These are phyloP conservation scores for Yarrowia porcina DNA, from an alignment of 805 yeast genomes.

Conservation along the genomic window DNA sequence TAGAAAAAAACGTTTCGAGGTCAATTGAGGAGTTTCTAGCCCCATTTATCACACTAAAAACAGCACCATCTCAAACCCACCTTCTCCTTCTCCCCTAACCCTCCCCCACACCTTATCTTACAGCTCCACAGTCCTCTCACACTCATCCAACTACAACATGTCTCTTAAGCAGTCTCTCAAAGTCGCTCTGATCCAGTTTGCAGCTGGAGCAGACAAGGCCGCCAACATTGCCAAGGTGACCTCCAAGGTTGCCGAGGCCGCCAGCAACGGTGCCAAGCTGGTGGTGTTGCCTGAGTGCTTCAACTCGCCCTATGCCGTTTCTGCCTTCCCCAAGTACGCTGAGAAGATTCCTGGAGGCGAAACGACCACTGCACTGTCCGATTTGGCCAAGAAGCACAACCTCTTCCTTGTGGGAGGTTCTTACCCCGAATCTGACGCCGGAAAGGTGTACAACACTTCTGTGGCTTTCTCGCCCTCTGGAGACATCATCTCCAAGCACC, in stretches of 20 bases:
- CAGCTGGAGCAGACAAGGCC: slow-evolving; percentile 75
- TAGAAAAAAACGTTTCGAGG: too few relatives aligned
- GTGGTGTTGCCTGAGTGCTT: slow-evolving; percentile 93
- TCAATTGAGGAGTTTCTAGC: not conserved
- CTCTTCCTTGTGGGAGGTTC: slow-evolving; percentile 86
- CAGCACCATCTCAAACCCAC: too few relatives aligned
- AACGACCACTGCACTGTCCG: slow-evolving; percentile 57
- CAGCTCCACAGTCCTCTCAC: not conserved
- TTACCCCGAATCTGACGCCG: slow-evolving; percentile 69
- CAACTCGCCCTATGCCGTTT: slow-evolving; percentile 90
- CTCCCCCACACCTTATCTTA: not conserved
- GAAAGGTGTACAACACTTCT: slow-evolving; percentile 67
- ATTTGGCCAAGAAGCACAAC: slow-evolving; percentile 60
- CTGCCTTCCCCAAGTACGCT: slow-evolving; percentile 81
- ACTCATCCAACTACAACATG: slow-evolving; percentile 29
- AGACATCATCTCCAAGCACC: slow-evolving; percentile 75
- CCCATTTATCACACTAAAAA: too few relatives aligned
- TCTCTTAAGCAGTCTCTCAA: slow-evolving; percentile 54
- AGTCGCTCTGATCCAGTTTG: slow-evolving; percentile 80
- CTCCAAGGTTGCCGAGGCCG: slow-evolving; percentile 63
- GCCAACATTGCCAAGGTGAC: slow-evolving; percentile 71
- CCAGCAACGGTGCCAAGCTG: slow-evolving; percentile 60
- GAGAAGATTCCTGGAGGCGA: slow-evolving; percentile 76
- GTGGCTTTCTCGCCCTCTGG: slow-evolving; percentile 72
- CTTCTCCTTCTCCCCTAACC: not conserved